phyloP scores from a whole-genome alignment of 768 basidiomycete genomes.

The Tylopilus felleus region DNA sequence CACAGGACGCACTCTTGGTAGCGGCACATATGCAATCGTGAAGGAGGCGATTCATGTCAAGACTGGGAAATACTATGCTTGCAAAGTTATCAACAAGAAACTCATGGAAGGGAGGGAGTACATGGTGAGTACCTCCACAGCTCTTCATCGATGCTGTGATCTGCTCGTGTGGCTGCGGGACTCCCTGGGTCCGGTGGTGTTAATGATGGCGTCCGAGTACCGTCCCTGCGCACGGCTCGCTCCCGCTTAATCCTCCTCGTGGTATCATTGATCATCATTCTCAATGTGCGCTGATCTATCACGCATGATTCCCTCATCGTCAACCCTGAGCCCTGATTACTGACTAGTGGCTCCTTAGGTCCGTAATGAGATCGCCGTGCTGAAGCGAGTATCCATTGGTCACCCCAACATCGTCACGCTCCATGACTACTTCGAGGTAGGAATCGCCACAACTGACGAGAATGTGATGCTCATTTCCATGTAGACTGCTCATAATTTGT shows the following conservation, averaged over 20 bases:
- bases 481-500: constrained; percentile 87
- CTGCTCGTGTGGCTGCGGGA: not conserved
- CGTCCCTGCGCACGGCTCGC: not conserved
- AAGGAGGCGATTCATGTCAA: constrained; percentile 95
- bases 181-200: not conserved
- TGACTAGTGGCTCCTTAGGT: constrained; percentile 49
- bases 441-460: not conserved
- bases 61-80: constrained; percentile 92
- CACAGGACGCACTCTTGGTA: constrained; percentile 83
- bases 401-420: constrained; percentile 89
- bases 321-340: constrained; percentile 16
- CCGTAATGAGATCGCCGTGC: constrained; percentile 93
- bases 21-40: constrained; percentile 93
- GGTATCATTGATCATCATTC: constrained; percentile 8
- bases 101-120: constrained; percentile 97
- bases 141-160: constrained; percentile 9
- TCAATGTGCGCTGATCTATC: constrained; percentile 14
- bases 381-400: constrained; percentile 91
- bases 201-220: constrained; percentile 1
- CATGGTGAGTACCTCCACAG: constrained; percentile 62
- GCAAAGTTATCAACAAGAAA: constrained; percentile 99
- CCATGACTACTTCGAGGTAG: constrained; percentile 93
- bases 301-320: not conserved
- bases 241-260: not conserved
- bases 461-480: not conserved